phyloP scores from a whole-genome alignment of 805 yeast genomes.

The Saturnispora mendoncae region DNA sequence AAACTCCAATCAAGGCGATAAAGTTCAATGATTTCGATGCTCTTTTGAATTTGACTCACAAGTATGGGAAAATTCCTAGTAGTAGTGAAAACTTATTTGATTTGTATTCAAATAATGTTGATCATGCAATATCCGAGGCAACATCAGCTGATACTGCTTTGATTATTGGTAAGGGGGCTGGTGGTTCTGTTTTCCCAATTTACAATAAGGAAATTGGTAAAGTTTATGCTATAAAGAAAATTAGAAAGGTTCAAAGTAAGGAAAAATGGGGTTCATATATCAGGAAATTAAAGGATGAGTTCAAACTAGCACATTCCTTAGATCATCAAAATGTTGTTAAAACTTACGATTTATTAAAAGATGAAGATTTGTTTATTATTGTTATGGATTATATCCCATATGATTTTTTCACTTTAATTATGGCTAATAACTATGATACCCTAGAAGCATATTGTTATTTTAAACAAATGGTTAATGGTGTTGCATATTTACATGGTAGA shows the following conservation, averaged over 20 bases:
- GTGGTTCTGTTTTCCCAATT: constrained; percentile 82
- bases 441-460: constrained; percentile 74
- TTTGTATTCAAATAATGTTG: constrained; percentile 1
- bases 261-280: constrained; percentile 65
- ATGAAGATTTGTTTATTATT: constrained; percentile 52
- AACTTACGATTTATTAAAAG: constrained; percentile 72
- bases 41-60: constrained; percentile 9
- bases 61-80: constrained; percentile 16
- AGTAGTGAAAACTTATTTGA: constrained; percentile 7
- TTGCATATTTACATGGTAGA: constrained; percentile 61
- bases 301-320: constrained; percentile 67
- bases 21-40: constrained; percentile 14
- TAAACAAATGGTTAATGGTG: constrained; percentile 71
- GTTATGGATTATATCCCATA: constrained; percentile 91
- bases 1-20: background rate
- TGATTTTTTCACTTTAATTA: constrained; percentile 88
- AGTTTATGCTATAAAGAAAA: constrained; percentile 80
- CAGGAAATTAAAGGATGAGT: constrained; percentile 75
- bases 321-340: constrained; percentile 74
- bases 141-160: constrained; percentile 11
- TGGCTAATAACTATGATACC: constrained; percentile 72
- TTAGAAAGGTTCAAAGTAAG: constrained; percentile 52
- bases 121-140: constrained; percentile 4
- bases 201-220: constrained; percentile 45
- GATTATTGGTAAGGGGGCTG: constrained; percentile 75